A percentile compares a stretch with the other conserved stretches of the same genome.
Conservation (phyloP, 1,139 yeast genomes). For the Lodderomyces beijingensis region DNA sequence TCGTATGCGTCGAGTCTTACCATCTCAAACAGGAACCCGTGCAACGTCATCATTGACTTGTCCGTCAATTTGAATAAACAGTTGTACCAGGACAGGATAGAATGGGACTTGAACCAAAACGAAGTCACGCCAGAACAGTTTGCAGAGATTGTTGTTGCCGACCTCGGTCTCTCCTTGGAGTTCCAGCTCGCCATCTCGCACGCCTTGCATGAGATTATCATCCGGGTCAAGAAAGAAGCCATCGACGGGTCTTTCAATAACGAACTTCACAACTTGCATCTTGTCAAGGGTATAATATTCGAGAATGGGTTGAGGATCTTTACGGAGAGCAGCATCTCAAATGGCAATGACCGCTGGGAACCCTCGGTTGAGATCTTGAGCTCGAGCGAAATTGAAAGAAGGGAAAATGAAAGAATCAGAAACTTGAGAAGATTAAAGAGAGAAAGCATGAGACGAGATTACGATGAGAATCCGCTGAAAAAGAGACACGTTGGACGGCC, state of each 20-base stretch:
- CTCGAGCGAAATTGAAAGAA: conserved; percentile 89
- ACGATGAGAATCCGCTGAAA: conserved; percentile 25
- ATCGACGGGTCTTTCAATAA: conserved; percentile 67
- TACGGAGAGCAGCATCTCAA: conserved; percentile 42
- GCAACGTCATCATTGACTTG: conserved; percentile 75
- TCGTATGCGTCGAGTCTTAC: conserved; percentile 52
- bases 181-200: conserved; percentile 89
- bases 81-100: conserved; percentile 87
- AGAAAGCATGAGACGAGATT: conserved; percentile 70
- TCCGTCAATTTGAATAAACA: conserved; percentile 82
- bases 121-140: conserved; percentile 76
- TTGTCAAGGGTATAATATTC: conserved; percentile 39
- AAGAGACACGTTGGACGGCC: conserved; percentile 49
- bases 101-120: conserved; percentile 80
- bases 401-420: conserved; percentile 94
- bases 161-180: conserved; percentile 79
- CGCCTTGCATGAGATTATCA: conserved; percentile 74
- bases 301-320: conserved; percentile 43
- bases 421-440: conserved; percentile 87
- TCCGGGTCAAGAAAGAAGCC: conserved; percentile 77
- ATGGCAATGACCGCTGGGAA: conserved; percentile 71
- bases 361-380: conserved; percentile 84
- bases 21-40: conserved; percentile 58
- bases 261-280: conserved; percentile 44
- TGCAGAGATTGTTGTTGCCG: conserved; percentile 78